Base-by-base conservation (phyloP, 345 rosid genomes). In the Salix koriyanagi region DNA sequence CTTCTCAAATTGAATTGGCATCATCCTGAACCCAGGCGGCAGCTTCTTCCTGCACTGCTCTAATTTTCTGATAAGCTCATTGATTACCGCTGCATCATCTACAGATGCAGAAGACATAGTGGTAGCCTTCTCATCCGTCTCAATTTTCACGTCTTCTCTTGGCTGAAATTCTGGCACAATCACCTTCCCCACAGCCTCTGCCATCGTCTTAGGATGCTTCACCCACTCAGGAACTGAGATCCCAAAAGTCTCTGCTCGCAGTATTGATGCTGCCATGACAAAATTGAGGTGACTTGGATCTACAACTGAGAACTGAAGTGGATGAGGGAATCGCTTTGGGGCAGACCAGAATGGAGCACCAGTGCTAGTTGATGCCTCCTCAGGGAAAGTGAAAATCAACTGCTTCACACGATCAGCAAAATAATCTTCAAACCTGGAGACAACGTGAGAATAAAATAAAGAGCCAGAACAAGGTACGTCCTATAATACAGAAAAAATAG, bases 331-430 rank as follows among this genome's bases (percentile, higher is more conserved):
- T 41, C 98, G 85, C 83, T 96, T 96, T 65, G 99, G 98, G 60
- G 99, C 99, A 9, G 99, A 96, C 98, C 98, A 96, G 88, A 96
- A 96, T 2, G 97, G 97, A 77, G 93, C 91, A 41, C 99, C 98
- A 3, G 91, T 92, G 80, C 95, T 92, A 65, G 97, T 94, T 37
- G 86, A 79, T 67, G 99, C 97, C 80, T 92, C 98, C 84, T 96
- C 99, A 4, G 99, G 98, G 84, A 96, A 96, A 67, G 98, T 94
- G 74, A 79, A 89, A 67, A 83, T 86, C 81, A 96, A 74, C 81
- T 96, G 98, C 91, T 92, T 94, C 75, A 94, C 91, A 21, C 98
- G 96, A 75, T 90, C 83, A 66, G 77, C 82, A 69, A 92, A 96
- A 85, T 96, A 94, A 77, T 96, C 99, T 80, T 96, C 98, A 73